Conservation (phyloP, 2,329 filamentous ascomycete species). For the Cercospora zeae-maydis region DNA sequence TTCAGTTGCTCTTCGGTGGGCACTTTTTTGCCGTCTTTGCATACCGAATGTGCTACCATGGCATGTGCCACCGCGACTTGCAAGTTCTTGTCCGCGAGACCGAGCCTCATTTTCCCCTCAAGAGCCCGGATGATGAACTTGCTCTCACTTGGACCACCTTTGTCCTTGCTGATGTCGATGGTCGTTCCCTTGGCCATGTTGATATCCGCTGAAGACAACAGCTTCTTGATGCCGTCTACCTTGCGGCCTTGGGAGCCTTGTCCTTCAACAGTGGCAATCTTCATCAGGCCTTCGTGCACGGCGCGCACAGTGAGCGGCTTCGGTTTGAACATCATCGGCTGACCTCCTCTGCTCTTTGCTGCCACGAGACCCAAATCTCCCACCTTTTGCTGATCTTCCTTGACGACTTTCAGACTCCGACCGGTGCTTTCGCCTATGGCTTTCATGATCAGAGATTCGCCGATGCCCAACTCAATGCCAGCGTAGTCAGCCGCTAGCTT, state of each 20-base stretch:
- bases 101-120: conserved; percentile 88
- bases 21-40: conserved; percentile 61
- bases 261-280: conserved; percentile 80
- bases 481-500: conserved; percentile 96
- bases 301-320: conserved; percentile 82
- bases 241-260: conserved; percentile 87
- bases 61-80: conserved; percentile 88
- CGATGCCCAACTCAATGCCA: conserved; percentile 95
- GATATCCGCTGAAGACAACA: conserved; percentile 85
- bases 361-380: conserved; percentile 92
- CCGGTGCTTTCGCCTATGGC: conserved; percentile 93
- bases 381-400: conserved; percentile 92
- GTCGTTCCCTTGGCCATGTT: conserved; percentile 61
- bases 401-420: conserved; percentile 82
- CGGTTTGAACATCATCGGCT: conserved; percentile 97
- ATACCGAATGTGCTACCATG: conserved; percentile 76
- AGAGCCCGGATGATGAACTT: conserved; percentile 92
- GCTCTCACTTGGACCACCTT: conserved; percentile 89
- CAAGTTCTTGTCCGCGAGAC: conserved; percentile 87
- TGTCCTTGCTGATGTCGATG: conserved; percentile 84
- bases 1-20: conserved; percentile 74
- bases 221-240: conserved; percentile 91
- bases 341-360: conserved; percentile 89
- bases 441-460: conserved; percentile 98
- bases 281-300: conserved; percentile 83